Evolutionary conservation across 2,329 filamentous ascomycete genomes (phyloP), one percentile per base, ranked within the genome.

Genomic region (Arthrobotrys iridis): DNA sequence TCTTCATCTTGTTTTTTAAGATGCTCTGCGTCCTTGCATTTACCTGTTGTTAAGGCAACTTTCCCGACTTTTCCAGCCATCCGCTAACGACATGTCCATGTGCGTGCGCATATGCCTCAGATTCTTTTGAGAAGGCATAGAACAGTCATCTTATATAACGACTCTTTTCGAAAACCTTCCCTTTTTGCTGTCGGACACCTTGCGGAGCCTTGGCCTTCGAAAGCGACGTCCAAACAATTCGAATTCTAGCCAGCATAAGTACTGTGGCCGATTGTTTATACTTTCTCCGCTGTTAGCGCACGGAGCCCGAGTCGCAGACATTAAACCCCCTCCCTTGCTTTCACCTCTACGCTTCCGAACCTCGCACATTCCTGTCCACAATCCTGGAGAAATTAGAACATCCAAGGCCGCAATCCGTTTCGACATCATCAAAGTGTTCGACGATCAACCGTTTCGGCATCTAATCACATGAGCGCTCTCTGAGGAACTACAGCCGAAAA

Each of bases 311-410:
- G 59, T 74, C 67, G 50, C 59, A 65, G 48, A 63, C 33, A 50
- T 50, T 62, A 64, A 58, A 63, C 48, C 62, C 52, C 43, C 48
- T 68, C 71, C 63, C 58, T 68, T 68, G 63, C 58, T 45, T 68
- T 20, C 59, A 43, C 28, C 28, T 60, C 43, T 52, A n/a, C 33
- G 18, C 57, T 48, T 60, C 58, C 62, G 40, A 52, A 28, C 41
- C 59, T 72, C 59, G 64, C 55, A 33, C 60, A 73, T 73, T 73
- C 68, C 68, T 46, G 33, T 63, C 68, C 45, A 40, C 68, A 66
- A 60, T 60, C 62, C 60, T 52, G 30, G 59, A 59, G 59, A 52
- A 60, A 65, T 60, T 48, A 26, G 37, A 60, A 55, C 2, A 59
- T 20, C 58, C 28, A 66, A 40, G 37, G 37, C 43, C 35, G 40